Base-by-base conservation (phyloP, 2,329 filamentous ascomycete species). In the Aspergillus latus region DNA sequence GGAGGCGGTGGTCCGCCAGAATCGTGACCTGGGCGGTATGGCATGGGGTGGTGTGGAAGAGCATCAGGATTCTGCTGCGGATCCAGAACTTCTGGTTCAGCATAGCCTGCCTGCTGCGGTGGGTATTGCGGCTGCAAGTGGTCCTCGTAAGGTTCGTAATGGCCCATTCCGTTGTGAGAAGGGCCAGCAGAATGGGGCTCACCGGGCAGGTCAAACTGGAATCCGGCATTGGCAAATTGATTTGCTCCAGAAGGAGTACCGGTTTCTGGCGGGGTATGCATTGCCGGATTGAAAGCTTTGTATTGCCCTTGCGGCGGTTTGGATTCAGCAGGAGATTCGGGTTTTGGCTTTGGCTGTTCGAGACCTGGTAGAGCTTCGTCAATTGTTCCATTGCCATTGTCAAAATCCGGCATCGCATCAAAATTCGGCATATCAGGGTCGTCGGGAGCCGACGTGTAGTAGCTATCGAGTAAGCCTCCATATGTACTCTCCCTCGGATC, bases 201-300 rank as follows among this genome's bases (percentile, higher is more conserved):
- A 21, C 56, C 55, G 1, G 84, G 85, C 81, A 92, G 88, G 66
- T 91, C 89, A 62, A 91, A 91, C 1, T 89, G 81, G 7, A 88
- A 88, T 2, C 84, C 79, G 64, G 89, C 70, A 59, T 75, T 69
- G 46, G 74, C 71, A 52, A 77, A 74, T 40, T 73, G 68, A 49
- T 70, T 72, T 1, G 66, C 62, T 21, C 56, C 57, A 34, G 51
- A 56, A 4, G 59, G 60, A 8, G 66, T 51, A 44, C 63, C 59
- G 13, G 82, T 37, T 74, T 79, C 66, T 76, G 80, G 63, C 73
- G 82, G 53, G 74, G 81, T 58, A 76, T 81, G 54, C 70, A 78
- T 67, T 52, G 64, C 66, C 28, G 69, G 72, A n/a, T 62, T 67
- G 60, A 73, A 76, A 1, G 73, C 65, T 8, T 72, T 61, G 50